Evolutionary conservation across 1,284 basidiomycete species (phyloP), one percentile per base, ranked within the genome.

Genomic region (Vanrija sp.): DNA sequence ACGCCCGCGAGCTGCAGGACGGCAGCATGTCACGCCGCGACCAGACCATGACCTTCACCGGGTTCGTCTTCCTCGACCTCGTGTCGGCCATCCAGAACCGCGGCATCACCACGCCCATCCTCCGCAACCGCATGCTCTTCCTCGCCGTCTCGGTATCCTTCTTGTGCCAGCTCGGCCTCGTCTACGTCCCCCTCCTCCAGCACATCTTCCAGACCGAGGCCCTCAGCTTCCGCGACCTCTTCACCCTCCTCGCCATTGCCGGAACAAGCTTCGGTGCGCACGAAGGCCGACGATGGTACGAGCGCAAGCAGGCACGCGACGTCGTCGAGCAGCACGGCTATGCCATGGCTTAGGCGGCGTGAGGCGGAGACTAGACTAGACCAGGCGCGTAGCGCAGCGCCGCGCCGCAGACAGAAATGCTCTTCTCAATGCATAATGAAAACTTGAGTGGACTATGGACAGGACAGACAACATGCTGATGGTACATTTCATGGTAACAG

Each of bases 11-110:
- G 27, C 78, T 91, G 37, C 83, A 84, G 43, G 91, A 95, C 66
- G 87, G 89, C 14, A 81, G 82, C 48, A 84, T 92, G 80, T 85
- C 86, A 24, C 79, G 83, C 56, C 79, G 92, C 56, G 94, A 96
- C 67, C 93, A 96, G 73, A 96, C 94, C 0, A 66, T 94, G 92
- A 98, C 94, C 4, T 98, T 98, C 73, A 90, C 92, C 16, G 88
- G 85, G 69, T 98, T 98, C 75, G 95, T 98, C 53, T 89, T 98
- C 79, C 85, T 98, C 55, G 95, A 98, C 76, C 84, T 98, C 38
- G 88, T 92, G 2, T 95, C 91, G 20, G 95, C 95, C 0, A 75
- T 97, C 18, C 95, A 98, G 74, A 96, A 92, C 74, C 87, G 95
- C 43, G 92, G 93, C 8, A 81, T 96, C 8, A 85, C 85, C 19